Conservation (phyloP, 2,329 filamentous ascomycete species). For the Pestalotiopsis fici region DNA sequence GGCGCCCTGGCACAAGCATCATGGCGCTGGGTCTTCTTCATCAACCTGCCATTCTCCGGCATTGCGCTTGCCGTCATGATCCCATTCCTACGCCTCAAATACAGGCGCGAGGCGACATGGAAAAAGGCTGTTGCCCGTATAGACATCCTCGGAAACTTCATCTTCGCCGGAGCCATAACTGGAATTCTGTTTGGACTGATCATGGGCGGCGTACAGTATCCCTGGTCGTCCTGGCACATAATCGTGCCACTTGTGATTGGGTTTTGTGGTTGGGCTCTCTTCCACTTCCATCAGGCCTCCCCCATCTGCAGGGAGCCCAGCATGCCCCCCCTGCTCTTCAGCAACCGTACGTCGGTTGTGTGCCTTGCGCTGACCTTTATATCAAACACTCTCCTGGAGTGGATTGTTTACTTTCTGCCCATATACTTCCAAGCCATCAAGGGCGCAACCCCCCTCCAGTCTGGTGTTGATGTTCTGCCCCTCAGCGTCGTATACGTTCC, state of each 20-base stretch:
- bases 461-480: slow-evolving; percentile 29
- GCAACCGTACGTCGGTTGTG: slow-evolving; percentile 12
- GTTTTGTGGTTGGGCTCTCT: slow-evolving; percentile 2
- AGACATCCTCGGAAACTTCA: slow-evolving; percentile 35
- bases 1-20: slow-evolving; percentile 18
- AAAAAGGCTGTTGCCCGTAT: slow-evolving; percentile 17
- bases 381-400: too few relatives aligned
- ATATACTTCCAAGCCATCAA: slow-evolving; percentile 46
- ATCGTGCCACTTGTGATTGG: slow-evolving; percentile 14
- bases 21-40: slow-evolving; percentile 42
- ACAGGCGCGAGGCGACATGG: not conserved
- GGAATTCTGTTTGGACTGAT: slow-evolving; percentile 32
- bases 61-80: slow-evolving; percentile 24
- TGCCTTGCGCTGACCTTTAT: too few relatives aligned
- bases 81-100: slow-evolving; percentile 27
- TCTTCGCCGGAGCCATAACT: slow-evolving; percentile 33
- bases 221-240: slow-evolving; percentile 17
- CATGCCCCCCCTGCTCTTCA: not conserved
- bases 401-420: slow-evolving; percentile 40
- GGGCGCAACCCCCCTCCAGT: slow-evolving; percentile 23
- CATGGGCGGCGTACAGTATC: slow-evolving; percentile 15
- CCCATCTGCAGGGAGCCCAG: not conserved
- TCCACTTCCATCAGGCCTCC: not conserved
- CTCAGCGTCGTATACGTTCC: not conserved
- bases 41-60: slow-evolving; percentile 32